These are phyloP conservation scores for Ganoderma leucocontextum DNA, from an alignment of 1,284 basidiomycete genomes.

Conservation along the genomic window DNA sequence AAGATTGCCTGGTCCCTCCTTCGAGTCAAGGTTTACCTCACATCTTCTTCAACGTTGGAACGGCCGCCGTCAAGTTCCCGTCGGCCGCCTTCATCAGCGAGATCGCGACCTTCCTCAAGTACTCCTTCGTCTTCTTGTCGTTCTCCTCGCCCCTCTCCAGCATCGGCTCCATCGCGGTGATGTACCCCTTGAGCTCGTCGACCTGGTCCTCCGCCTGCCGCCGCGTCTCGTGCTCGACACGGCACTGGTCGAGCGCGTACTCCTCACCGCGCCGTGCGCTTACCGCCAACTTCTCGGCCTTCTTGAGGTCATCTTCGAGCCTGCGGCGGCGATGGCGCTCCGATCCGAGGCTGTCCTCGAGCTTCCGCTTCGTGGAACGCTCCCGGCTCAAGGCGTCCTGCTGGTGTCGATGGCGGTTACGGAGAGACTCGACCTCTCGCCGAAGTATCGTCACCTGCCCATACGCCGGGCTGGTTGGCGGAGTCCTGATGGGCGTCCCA, in stretches of 20 bases:
- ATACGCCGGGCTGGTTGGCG: constrained; percentile 14
- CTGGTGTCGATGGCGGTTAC: constrained; percentile 46
- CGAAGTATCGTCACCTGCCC: constrained; percentile 41
- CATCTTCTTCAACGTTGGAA: not conserved
- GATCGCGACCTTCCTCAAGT: constrained; percentile 34
- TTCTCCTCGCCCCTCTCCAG: constrained; percentile 25
- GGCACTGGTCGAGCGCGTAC: constrained; percentile 49
- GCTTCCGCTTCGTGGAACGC: constrained; percentile 53
- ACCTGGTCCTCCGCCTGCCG: constrained; percentile 48
- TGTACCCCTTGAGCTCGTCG: constrained; percentile 33
- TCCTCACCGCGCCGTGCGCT: constrained; percentile 47
- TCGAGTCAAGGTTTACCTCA: not conserved
- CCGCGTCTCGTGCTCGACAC: constrained; percentile 49
- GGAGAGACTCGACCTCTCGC: constrained; percentile 52
- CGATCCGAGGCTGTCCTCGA: constrained; percentile 51
- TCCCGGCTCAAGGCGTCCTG: constrained; percentile 42
- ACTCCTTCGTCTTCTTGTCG: constrained; percentile 35
- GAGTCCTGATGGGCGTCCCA: not conserved
- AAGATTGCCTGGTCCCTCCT: not conserved
- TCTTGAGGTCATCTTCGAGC: constrained; percentile 49
- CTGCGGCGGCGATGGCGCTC: constrained; percentile 55
- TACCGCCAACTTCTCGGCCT: constrained; percentile 46
- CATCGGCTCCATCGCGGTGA: constrained; percentile 24
- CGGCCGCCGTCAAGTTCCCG: constrained; percentile 29
- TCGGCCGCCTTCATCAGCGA: constrained; percentile 35